Conservation (phyloP, 225 moss, liverwort and hornwort species). For the Straminergon stramineum region DNA sequence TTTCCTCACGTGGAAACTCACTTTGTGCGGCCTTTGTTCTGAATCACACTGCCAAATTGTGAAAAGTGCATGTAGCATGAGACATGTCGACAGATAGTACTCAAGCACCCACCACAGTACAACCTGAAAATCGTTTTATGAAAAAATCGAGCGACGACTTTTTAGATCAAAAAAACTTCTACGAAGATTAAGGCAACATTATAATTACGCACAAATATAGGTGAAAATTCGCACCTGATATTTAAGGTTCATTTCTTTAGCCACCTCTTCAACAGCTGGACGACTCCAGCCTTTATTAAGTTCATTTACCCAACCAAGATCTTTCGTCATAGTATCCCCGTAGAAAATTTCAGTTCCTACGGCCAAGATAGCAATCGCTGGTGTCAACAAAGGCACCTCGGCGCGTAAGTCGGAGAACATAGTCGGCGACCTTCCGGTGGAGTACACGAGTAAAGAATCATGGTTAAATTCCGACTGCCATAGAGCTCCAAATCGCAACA, state of each 20-base stretch:
- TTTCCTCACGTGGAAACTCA: constrained; percentile 64
- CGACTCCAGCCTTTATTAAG: constrained; percentile 61
- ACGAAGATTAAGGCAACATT: not conserved
- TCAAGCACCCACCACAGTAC: not conserved
- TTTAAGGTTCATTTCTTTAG: constrained; percentile 47
- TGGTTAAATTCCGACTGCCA: constrained; percentile 65
- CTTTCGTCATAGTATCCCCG: constrained; percentile 49
- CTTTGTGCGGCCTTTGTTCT: constrained; percentile 70
- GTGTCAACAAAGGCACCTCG: constrained; percentile 57
- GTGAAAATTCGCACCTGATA: constrained; percentile 31
- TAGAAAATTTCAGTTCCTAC: constrained; percentile 63
- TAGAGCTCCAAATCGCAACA: constrained; percentile 52
- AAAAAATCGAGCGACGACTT: not conserved
- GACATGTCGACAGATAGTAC: constrained; percentile 7
- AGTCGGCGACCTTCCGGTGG: constrained; percentile 47
- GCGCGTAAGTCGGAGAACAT: constrained; percentile 45
- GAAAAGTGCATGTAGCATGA: constrained; percentile 34
- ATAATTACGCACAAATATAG: not conserved
- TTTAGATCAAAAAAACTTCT: not conserved
- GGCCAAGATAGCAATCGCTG: constrained; percentile 47
- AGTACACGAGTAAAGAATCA: constrained; percentile 55
- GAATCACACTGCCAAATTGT: constrained; percentile 65
- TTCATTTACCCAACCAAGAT: constrained; percentile 42
- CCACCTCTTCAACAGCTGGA: constrained; percentile 50
- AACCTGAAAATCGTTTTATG: not conserved